A percentile compares a stretch with the other conserved stretches of the same genome.
phyloP scores from a whole-genome alignment of 2,329 filamentous ascomycete species.

The Aureobasidium vineae region DNA sequence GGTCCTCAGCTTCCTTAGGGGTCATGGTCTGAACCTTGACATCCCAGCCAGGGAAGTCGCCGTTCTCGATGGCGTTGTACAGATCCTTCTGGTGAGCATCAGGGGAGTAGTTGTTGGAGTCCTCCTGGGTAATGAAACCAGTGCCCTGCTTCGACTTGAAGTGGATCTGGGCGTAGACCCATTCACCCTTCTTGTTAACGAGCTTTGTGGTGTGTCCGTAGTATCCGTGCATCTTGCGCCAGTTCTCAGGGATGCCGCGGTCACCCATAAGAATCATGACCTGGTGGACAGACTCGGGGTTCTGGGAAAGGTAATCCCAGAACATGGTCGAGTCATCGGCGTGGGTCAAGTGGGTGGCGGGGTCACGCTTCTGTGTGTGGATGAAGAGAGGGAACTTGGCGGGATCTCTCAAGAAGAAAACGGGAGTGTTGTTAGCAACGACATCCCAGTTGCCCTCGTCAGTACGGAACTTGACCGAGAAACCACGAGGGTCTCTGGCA shows the following conservation, averaged over 20 bases:
- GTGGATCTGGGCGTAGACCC: slow-evolving; percentile 55
- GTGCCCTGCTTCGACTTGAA: slow-evolving; percentile 54
- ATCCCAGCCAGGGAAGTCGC: slow-evolving; percentile 55
- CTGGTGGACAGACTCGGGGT: slow-evolving; percentile 55
- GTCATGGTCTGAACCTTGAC: slow-evolving; percentile 54
- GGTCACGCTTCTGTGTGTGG: slow-evolving; percentile 72
- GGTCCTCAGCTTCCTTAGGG: slow-evolving; percentile 51
- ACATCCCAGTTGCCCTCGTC: slow-evolving; percentile 72
- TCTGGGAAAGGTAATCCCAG: slow-evolving; percentile 60
- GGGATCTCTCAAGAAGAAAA: slow-evolving; percentile 73
- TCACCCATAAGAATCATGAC: slow-evolving; percentile 57
- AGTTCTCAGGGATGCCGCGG: slow-evolving; percentile 55
- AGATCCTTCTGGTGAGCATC: slow-evolving; percentile 56
- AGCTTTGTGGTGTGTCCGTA: slow-evolving; percentile 54
- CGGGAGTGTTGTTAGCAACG: slow-evolving; percentile 70
- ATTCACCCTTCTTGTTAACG: slow-evolving; percentile 54
- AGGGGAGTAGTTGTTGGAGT: slow-evolving; percentile 51
- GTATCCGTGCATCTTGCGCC: slow-evolving; percentile 57
- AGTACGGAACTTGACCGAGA: slow-evolving; percentile 70
- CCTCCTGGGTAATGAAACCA: slow-evolving; percentile 53
- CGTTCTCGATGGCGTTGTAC: slow-evolving; percentile 53
- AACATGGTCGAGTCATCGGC: slow-evolving; percentile 64
- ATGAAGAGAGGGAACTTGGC: slow-evolving; percentile 72
- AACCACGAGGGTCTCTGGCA: slow-evolving; percentile 70
- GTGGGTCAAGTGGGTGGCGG: slow-evolving; percentile 66